These are phyloP conservation scores for Bipolaris zeicola DNA, from an alignment of 2,329 filamentous ascomycete genomes.

Conservation along the genomic window DNA sequence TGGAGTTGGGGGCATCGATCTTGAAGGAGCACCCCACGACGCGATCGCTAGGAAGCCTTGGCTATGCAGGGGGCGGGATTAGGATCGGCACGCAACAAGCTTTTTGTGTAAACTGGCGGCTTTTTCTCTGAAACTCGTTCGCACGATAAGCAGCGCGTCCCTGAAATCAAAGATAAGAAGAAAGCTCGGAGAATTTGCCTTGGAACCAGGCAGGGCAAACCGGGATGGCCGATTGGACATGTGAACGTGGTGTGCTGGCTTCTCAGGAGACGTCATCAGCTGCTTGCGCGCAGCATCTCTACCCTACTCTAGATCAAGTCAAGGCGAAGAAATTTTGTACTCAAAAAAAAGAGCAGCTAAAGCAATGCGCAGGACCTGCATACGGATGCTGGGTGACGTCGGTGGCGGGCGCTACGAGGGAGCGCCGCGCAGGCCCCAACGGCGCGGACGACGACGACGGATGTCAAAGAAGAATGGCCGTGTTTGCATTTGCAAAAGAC, in stretches of 20 bases:
- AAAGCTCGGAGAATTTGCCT: neutral
- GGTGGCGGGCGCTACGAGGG: slow-evolving; percentile 6
- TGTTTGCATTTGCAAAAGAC: neutral
- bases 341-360: neutral
- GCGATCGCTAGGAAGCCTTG: slow-evolving; percentile 8
- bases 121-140: slow-evolving; percentile 14
- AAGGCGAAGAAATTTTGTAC: neutral
- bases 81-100: slow-evolving; percentile 20
- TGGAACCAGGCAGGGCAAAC: neutral
- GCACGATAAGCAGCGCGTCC: slow-evolving; percentile 14
- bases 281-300: neutral
- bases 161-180: slow-evolving; percentile 17
- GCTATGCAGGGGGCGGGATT: slow-evolving; percentile 21
- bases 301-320: neutral
- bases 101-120: slow-evolving; percentile 10
- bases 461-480: slow-evolving; percentile 1
- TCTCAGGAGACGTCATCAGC: neutral
- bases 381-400: slow-evolving; percentile 12
- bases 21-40: slow-evolving; percentile 14
- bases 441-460: neutral
- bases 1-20: slow-evolving; percentile 9
- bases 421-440: slow-evolving; percentile 5
- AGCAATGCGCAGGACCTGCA: slow-evolving; percentile 14
- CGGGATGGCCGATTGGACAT: neutral
- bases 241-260: neutral